Base-by-base conservation (phyloP, 2,329 filamentous ascomycete genomes). In the Cladosporium sp. region DNA sequence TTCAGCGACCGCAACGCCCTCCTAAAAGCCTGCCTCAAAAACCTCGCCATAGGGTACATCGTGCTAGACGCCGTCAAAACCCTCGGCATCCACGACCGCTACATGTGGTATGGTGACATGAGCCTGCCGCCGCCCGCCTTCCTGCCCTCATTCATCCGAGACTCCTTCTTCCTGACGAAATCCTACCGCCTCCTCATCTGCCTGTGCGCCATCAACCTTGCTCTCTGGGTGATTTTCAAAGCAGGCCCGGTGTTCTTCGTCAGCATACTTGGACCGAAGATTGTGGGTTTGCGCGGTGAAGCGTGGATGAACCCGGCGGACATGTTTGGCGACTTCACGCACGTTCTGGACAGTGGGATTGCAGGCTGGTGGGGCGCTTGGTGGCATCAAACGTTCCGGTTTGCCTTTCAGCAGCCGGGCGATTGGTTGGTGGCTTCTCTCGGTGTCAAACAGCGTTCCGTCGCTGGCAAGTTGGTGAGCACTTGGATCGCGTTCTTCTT, bases 331-430 rank as follows among this genome's bases (percentile, higher is more conserved):
- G 69, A 75, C 2, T 79, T 80, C 62, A 39, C 67, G 0, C 74
- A 78, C 25, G 78, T 92, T 1, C 73, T 87, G 11, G 84, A 91
- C 61, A 79, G 84, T 60, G 92, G 93, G 0, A 78, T 97, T 1
- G 81, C 83, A 0, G 92, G 92, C 0, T 88, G 88, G 74, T 97
- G 93, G 93, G 87, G 89, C 45, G 80, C 79, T 20, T 93, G 86
- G 81, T 97, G 93, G 93, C 93, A 97, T 72, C 92, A 97, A 74
- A 87, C 88, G 2, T 95, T 96, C 75, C 88, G 92, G 0, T 82
- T 85, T 58, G 85, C 84, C 2, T 92, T 93, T 68, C 75, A 83
- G 39, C 81, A 85, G 3, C 87, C 88, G 0, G 76, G 81, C 0
- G 73, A 72, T 1, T 83, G 77, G 66, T 66, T 88, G 0, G 64